Percentiles rank a stretch among this genome's conserved stretches.
Evolutionary conservation across 2,329 filamentous ascomycete genomes (phyloP).

Genomic region (Teratosphaeria pseudoeucalypti): DNA sequence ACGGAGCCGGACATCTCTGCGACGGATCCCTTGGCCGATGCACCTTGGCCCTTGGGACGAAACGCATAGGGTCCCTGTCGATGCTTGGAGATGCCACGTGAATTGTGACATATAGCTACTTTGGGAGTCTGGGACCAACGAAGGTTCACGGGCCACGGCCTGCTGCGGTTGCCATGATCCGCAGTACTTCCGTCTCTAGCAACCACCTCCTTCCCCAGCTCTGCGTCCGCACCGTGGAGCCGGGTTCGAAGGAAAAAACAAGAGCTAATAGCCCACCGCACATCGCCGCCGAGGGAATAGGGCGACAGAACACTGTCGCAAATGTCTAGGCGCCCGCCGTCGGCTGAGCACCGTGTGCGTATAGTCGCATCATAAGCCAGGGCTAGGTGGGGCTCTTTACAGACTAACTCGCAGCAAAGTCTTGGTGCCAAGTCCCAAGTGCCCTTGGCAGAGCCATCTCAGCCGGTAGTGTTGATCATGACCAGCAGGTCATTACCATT

Average conservation of each 20-base stretch:
- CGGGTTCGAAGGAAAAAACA: background rate
- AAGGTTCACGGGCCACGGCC: background rate
- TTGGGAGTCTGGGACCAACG: background rate
- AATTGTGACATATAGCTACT: too few species aligned
- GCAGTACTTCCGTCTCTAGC: background rate
- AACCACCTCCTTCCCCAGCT: background rate
- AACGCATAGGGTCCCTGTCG: too few species aligned
- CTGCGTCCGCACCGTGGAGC: background rate
- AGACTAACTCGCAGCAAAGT: constrained; percentile 1
- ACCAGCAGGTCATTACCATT: background rate
- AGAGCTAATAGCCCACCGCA: background rate
- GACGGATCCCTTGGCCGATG: background rate
- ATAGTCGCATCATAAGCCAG: background rate
- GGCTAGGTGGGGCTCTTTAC: background rate
- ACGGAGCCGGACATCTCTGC: too few species aligned
- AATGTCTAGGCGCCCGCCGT: background rate
- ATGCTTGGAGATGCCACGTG: too few species aligned
- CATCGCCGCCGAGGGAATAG: background rate
- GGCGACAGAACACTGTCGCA: background rate
- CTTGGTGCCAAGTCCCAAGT: background rate
- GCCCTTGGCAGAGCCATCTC: constrained; percentile 2
- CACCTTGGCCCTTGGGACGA: background rate
- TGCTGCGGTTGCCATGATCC: background rate
- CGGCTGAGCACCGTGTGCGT: background rate
- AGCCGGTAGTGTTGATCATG: background rate